Conservation (phyloP, 768 basidiomycete species). For the Serendipita sp. region DNA sequence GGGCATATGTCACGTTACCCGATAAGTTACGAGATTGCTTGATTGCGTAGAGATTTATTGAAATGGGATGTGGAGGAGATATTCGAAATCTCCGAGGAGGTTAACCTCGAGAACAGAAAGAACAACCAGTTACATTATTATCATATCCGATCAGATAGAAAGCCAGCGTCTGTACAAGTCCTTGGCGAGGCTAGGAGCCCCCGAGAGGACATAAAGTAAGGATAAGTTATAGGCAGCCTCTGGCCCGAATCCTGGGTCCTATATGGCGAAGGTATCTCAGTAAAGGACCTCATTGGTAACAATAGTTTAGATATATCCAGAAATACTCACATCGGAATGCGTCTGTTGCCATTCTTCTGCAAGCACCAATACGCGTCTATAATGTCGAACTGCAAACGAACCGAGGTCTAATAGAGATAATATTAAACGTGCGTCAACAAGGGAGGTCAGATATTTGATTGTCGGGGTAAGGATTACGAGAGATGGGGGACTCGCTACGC, state of each 20-base stretch:
- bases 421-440: not conserved
- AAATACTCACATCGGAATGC: conserved; percentile 19
- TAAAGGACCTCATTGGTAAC: not conserved
- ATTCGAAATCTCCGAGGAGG: no score
- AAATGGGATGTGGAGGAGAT: no score
- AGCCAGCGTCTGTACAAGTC: conserved; percentile 63
- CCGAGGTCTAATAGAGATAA: conserved; percentile 40
- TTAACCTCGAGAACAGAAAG: no score
- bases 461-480: no score
- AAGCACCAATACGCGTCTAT: conserved; percentile 54
- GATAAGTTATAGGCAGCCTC: conserved; percentile 85
- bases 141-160: conserved; percentile 27
- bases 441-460: not conserved
- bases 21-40: no score
- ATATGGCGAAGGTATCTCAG: conserved; percentile 5
- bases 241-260: conserved; percentile 39
- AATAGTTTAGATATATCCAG: not conserved
- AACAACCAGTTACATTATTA: no score
- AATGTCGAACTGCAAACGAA: conserved; percentile 70
- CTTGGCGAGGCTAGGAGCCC: conserved; percentile 53
- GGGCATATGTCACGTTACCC: no score
- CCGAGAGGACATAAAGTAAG: conserved; percentile 63
- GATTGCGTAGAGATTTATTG: no score
- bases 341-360: conserved; percentile 29
- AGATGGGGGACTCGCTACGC: conserved; percentile 10